Evolutionary conservation across 345 rosid species (phyloP), one percentile per base, ranked within the genome.

Genomic region (Xanthoceras sorbifolium): DNA sequence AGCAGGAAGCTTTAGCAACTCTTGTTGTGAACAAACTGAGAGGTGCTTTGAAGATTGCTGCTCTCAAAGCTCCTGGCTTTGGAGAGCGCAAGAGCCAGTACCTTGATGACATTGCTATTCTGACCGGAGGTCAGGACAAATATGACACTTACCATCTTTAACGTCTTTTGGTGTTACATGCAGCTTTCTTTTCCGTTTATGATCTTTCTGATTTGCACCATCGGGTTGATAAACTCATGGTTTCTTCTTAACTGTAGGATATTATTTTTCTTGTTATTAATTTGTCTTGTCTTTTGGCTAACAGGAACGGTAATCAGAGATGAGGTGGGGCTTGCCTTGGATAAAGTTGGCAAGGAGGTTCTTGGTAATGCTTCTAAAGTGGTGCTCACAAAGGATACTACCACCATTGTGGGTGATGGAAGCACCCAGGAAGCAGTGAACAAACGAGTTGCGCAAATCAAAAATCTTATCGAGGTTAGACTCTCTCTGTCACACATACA

Each of bases 51-150:
- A 95, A 93, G 85, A 90, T 95, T 81, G 99, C 99, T 54, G 99
- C 98, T 79, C 92, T 95, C 44, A 95, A 88, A 81, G 99, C 98
- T 82, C 97, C 98, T 74, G 99, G 99, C 50, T 93, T 95, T 80
- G 99, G 99, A 73, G 97, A 95, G 81, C 92, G 97, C 75, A 94
- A 94, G 86, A 92, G 93, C 82, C 96, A 94, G 80, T 97, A 93
- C 82, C 99, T 92, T 76, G 99, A 97, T 64, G 99, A 94, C 82
- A 91, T 97, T 80, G 99, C 99, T 73, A 87, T 92, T 82, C 82
- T 97, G 75, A 94, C 98, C n/a, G 97, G 97, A 84, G 98, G 95
- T 91, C 15, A 34, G 84, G 22, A 10, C 42, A 36, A n/a, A 26
- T 65, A 6, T 67, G 17, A 22, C 14, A 23, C 11, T 17, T 26